These are phyloP conservation scores for Flaveria trinervia DNA, from an alignment of 129 eudicot species.

Conservation along the genomic window DNA sequence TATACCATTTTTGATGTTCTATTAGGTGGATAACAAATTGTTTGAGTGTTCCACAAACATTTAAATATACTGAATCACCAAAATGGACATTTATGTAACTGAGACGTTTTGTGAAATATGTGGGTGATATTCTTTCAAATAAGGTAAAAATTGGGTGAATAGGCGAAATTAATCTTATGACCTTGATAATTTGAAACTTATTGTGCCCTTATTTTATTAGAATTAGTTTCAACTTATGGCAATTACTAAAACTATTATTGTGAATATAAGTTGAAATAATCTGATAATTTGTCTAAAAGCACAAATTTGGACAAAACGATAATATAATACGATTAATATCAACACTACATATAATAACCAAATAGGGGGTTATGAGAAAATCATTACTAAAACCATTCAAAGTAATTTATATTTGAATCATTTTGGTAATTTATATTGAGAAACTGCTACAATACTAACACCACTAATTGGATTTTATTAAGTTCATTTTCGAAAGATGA, in stretches of 20 bases:
- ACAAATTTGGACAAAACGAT: not conserved
- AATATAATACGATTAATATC: not conserved
- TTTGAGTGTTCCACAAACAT: not conserved
- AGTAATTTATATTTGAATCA: no score
- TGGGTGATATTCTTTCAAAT: not conserved
- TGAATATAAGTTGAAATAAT: not conserved
- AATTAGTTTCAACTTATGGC: not conserved
- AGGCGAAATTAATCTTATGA: not conserved
- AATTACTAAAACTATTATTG: not conserved
- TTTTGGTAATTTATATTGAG: no score
- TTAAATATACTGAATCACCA: not conserved
- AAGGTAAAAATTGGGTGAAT: not conserved
- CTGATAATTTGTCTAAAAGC: not conserved
- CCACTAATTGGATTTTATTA: no score
- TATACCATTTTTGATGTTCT: not conserved
- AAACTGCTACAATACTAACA: no score
- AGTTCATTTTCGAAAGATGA: no score
- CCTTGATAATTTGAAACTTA: not conserved
- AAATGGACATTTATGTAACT: not conserved
- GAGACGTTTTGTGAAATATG: slow-evolving; percentile 1
- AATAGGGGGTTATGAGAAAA: no score
- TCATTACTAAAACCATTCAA: no score
- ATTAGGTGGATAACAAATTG: not conserved
- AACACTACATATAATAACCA: not conserved
- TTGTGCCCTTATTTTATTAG: not conserved